phyloP scores from a whole-genome alignment of 176 grass and related monocot species.

The Panicum miliaceum region DNA sequence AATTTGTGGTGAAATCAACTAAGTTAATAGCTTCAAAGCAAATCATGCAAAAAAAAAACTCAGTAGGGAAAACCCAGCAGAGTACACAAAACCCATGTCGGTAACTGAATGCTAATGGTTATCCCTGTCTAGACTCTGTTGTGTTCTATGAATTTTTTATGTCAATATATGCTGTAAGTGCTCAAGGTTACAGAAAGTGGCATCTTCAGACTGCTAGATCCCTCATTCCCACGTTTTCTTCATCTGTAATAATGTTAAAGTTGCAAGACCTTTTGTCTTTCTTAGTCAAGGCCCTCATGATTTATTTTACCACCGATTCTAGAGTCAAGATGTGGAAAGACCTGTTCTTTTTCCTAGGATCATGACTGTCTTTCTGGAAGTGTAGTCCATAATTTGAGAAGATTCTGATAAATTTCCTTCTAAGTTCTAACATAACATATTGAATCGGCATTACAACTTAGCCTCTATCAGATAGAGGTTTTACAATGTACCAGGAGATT shows the following conservation, averaged over 20 bases:
- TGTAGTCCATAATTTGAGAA: background rate
- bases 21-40: background rate
- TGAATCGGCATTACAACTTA: conserved; percentile 4
- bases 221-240: conserved; percentile 40
- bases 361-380: conserved; percentile 27
- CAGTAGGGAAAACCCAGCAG: conserved; percentile 34
- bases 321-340: conserved; percentile 39
- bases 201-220: conserved; percentile 38
- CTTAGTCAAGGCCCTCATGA: conserved; percentile 49
- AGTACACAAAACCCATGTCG: conserved; percentile 10
- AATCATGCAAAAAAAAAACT: conserved; percentile 26
- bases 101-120: conserved; percentile 39
- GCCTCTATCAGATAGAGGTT: background rate
- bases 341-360: conserved; percentile 7
- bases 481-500: background rate
- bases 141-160: conserved; percentile 43
- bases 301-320: conserved; percentile 26
- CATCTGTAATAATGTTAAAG: conserved; percentile 44
- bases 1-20: conserved; percentile 25
- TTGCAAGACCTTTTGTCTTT: conserved; percentile 34
- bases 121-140: conserved; percentile 41
- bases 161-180: conserved; percentile 44
- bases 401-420: conserved; percentile 17
- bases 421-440: background rate
- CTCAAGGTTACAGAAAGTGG: conserved; percentile 38